phyloP scores from a whole-genome alignment of 371 early-diverging fungal species.

The Mortierella sp. region DNA sequence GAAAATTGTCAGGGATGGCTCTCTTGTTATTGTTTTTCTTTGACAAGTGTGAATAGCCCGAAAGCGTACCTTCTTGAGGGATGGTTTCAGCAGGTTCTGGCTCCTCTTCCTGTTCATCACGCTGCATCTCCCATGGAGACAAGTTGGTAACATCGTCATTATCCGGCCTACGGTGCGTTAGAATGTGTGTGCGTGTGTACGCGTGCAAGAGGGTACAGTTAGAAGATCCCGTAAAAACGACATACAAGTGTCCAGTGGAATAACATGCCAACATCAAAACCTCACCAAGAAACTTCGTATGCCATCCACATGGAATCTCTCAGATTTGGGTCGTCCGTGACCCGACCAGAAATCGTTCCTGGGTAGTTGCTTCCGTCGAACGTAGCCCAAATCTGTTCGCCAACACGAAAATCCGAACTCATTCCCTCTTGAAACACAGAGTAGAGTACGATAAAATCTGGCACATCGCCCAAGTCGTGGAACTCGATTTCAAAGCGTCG shows the following conservation, averaged over 20 bases:
- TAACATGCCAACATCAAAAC: conserved; percentile 17
- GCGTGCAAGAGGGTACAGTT: too few relatives aligned
- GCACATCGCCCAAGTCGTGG: conserved; percentile 75
- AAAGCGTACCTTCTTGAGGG: conserved; percentile 55
- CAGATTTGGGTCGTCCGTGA: conserved; percentile 54
- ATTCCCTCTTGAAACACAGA: conserved; percentile 70
- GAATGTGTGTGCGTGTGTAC: background rate
- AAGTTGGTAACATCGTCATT: conserved; percentile 53
- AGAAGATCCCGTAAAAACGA: too few relatives aligned
- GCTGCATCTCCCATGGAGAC: conserved; percentile 70
- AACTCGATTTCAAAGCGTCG: conserved; percentile 70
- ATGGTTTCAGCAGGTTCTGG: conserved; percentile 53
- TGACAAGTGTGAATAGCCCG: too few relatives aligned
- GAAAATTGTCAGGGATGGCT: conserved; percentile 2
- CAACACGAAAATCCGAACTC: conserved; percentile 56
- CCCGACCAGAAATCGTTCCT: conserved; percentile 59
- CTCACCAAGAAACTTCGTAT: conserved; percentile 65
- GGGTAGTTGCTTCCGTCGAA: conserved; percentile 75
- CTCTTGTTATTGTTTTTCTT: too few relatives aligned
- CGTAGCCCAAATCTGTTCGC: conserved; percentile 70
- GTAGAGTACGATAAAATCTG: conserved; percentile 77
- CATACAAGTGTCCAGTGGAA: background rate
- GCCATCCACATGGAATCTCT: conserved; percentile 65
- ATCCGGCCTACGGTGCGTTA: conserved; percentile 20
- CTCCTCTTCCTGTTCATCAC: conserved; percentile 37